These are phyloP conservation scores for Paecilomyces formosus DNA, from an alignment of 2,329 filamentous ascomycete species.

Conservation along the genomic window DNA sequence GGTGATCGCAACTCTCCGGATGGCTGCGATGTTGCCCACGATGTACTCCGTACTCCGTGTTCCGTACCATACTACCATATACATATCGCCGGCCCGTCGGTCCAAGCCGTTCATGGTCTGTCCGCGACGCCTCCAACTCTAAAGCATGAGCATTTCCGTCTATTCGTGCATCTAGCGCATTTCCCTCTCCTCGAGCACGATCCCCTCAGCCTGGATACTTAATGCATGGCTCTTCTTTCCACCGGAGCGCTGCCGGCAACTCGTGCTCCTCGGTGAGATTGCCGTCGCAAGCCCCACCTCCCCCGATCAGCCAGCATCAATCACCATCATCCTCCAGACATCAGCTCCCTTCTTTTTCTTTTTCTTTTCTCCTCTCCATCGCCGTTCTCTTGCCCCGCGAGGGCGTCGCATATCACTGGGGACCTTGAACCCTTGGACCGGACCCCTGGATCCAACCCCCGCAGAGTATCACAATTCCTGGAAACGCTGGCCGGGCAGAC, in stretches of 20 bases:
- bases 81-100: not conserved
- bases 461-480: not conserved
- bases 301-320: not conserved
- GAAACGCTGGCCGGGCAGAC: not conserved
- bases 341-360: not conserved
- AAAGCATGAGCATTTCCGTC: not conserved
- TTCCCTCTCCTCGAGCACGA: not conserved
- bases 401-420: not conserved
- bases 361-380: not conserved
- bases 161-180: not conserved
- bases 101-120: not conserved
- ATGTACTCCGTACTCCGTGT: not conserved
- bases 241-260: not conserved
- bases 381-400: not conserved
- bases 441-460: not conserved
- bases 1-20: not conserved
- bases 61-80: too few species aligned
- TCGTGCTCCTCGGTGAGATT: not conserved
- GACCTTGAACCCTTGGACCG: not conserved
- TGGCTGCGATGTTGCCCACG: not conserved
- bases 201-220: too few species aligned
- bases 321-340: not conserved
- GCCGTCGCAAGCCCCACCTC: not conserved
- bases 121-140: not conserved
- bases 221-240: not conserved